These are phyloP conservation scores for Entamoeba histolytica DNA, from an alignment of 208 protist species.

Conservation along the genomic window DNA sequence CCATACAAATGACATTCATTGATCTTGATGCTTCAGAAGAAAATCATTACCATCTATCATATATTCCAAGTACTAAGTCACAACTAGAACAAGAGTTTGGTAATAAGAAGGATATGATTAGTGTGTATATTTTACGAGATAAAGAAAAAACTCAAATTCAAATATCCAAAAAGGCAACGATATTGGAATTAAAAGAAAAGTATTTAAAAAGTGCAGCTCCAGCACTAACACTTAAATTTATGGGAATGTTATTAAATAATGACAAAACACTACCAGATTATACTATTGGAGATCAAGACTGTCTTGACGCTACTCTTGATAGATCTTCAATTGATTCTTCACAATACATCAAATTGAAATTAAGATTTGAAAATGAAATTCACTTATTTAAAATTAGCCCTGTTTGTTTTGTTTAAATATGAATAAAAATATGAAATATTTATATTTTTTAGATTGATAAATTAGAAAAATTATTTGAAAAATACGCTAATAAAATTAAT, in stretches of 20 bases:
- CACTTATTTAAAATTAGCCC: neutral
- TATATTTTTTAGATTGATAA: neutral
- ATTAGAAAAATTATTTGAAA: neutral
- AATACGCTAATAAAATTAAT: neutral
- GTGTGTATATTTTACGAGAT: neutral
- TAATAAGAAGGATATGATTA: neutral
- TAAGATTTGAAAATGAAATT: neutral
- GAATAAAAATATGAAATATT: neutral
- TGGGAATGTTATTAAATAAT: neutral
- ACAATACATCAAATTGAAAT: neutral
- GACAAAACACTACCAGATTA: neutral
- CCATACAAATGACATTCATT: neutral
- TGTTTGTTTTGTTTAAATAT: neutral
- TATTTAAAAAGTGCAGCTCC: neutral
- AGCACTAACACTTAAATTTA: neutral
- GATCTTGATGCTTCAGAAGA: neutral
- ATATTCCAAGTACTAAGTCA: neutral
- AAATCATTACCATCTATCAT: neutral
- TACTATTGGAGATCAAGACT: neutral
- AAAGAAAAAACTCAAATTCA: neutral
- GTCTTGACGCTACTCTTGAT: neutral
- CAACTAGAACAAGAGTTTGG: neutral
- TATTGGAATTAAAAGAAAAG: neutral
- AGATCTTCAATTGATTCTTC: neutral
- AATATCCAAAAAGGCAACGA: neutral